These are phyloP conservation scores for Cyberlindnera lachancei DNA, from an alignment of 805 yeast genomes.

Conservation along the genomic window DNA sequence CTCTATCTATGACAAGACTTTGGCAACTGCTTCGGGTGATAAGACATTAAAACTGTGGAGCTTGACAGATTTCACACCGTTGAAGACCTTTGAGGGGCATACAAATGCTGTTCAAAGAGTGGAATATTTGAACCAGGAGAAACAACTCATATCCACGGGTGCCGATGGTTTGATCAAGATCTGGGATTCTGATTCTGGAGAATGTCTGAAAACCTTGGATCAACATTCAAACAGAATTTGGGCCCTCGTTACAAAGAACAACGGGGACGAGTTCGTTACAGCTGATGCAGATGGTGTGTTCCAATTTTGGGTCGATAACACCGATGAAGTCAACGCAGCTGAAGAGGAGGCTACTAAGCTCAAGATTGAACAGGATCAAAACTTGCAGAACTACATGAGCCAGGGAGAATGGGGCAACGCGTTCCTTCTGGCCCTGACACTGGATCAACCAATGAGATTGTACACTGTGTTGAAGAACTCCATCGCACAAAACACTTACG, in stretches of 20 bases:
- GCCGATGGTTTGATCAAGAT: conserved; percentile 93
- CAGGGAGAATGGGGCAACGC: conserved; percentile 84
- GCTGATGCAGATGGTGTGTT: conserved; percentile 96
- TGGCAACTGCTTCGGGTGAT: conserved; percentile 89
- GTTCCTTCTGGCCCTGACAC: conserved; percentile 71
- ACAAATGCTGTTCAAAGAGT: conserved; percentile 87
- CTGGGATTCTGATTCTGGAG: conserved; percentile 79
- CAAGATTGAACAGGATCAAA: conserved; percentile 83
- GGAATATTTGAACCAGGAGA: conserved; percentile 55
- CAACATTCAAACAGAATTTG: conserved; percentile 93
- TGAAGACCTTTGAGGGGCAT: conserved; percentile 88
- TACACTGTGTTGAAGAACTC: conserved; percentile 68
- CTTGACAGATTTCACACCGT: conserved; percentile 64
- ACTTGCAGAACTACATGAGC: conserved; percentile 64
- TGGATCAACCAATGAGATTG: conserved; percentile 86
- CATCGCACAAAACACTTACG: conserved; percentile 32
- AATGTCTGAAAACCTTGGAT: conserved; percentile 77
- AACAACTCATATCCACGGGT: conserved; percentile 66
- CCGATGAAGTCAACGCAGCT: conserved; percentile 57
- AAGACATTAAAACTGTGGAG: conserved; percentile 89
- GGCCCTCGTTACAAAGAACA: conserved; percentile 66
- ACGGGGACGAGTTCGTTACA: conserved; percentile 63
- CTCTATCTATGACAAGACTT: conserved; percentile 66
- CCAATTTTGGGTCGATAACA: conserved; percentile 82
- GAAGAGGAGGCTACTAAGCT: conserved; percentile 43